Evolutionary conservation across 345 rosid species (phyloP), one percentile per base, ranked within the genome.

Genomic region (Ricinus communis): DNA sequence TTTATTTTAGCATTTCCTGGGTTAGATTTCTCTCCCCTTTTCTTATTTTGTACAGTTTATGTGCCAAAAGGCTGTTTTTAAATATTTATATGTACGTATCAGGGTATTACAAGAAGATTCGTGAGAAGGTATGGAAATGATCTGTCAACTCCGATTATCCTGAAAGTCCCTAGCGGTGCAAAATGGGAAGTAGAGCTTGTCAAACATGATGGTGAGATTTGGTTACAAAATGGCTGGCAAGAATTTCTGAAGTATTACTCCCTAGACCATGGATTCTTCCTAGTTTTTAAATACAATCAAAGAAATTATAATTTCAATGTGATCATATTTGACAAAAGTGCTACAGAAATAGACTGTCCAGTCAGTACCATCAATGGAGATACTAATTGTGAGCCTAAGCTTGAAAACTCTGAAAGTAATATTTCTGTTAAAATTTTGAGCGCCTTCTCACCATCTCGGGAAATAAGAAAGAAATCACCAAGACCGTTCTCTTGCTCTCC

Each of bases 181-280:
- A 43, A 9, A 16, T 74, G 77, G 68, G 1, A 24, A 3, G 31
- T 74, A 64, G 38, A 64, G 22, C 18, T 64, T 24, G 51, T 64
- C 6, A 45, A 46, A 45, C 8, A 11, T 30, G 22, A 60, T 9
- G 56, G 73, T 54, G 70, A 72, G 71, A 66, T 45, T 62, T 82
- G 83, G 83, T 79, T 58, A 19, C 21, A 52, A 43, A 69, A 25
- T 3, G 83, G 86, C 3, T 82, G 83, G 83, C 36, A 43, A 33
- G 69, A 25, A 14, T 79, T 82, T 58, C 75, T 41, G 3, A 16
- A 12, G 15, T 53, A n/a, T 36, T 76, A 79, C 30, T 59, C 55
- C 7, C 36, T 74, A 40, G 62, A 19, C n/a, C 12, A 8, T 21
- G 75, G 81, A 21, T 81, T 69, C 52, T 74, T 82, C 19, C 66